Evolutionary conservation across 257 asterid genomes (phyloP).

Genomic region (Solanum bulbocastanum): DNA sequence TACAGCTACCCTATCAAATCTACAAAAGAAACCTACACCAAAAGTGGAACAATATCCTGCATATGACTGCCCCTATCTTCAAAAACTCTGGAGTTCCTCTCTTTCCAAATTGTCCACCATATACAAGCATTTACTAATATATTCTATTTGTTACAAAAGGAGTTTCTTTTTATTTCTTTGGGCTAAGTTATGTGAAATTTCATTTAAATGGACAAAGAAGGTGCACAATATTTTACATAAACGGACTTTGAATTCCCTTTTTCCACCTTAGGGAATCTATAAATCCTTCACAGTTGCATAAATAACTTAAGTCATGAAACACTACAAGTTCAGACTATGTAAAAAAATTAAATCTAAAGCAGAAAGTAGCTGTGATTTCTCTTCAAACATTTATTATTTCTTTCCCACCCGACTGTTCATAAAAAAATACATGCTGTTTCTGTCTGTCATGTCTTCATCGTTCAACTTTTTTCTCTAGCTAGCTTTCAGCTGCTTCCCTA

Average conservation of each 20-base stretch:
- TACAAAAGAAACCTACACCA: not conserved
- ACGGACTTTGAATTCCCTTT: not conserved
- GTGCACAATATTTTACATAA: not conserved
- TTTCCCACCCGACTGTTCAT: not conserved
- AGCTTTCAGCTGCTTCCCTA: not conserved
- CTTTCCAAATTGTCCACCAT: not conserved
- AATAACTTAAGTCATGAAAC: not conserved
- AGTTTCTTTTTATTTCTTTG: not conserved
- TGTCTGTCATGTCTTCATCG: not conserved
- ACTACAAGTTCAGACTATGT: not conserved
- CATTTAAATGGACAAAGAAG: not conserved
- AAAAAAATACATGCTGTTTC: not conserved
- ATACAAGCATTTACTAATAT: not conserved
- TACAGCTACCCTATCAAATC: not conserved
- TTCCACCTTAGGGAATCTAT: not conserved
- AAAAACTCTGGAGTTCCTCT: rapidly evolving
- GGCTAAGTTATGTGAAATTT: not conserved
- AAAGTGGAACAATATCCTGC: not conserved
- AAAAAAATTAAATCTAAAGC: not conserved
- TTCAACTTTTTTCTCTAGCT: not conserved
- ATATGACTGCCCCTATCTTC: not conserved
- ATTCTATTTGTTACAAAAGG: not conserved
- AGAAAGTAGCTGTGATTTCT: not conserved
- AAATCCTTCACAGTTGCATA: not conserved
- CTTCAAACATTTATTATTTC: not conserved